Percentiles rank a stretch among this genome's conserved stretches.
Conservation (phyloP, 2,329 filamentous ascomycete genomes). For the Nothopassalora personata region DNA sequence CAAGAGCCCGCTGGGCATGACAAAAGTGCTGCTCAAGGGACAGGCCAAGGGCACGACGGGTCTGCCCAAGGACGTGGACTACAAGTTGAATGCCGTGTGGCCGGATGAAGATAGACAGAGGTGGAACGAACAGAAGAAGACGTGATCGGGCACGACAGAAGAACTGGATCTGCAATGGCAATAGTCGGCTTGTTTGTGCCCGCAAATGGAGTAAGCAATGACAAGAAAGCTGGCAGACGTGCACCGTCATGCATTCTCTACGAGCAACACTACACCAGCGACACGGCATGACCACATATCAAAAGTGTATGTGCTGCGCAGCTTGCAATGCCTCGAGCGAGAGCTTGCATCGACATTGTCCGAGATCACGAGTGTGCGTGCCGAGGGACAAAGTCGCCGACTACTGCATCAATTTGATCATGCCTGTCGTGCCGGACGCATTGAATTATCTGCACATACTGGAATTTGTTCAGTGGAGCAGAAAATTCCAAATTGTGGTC, state of each 20-base stretch:
- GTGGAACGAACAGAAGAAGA: conserved; percentile 2
- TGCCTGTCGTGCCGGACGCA: no score
- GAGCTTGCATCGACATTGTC: not conserved
- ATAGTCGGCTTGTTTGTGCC: no score
- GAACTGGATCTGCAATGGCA: no score
- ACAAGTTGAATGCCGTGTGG: conserved; percentile 9
- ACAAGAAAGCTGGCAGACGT: not conserved
- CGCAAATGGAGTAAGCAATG: not conserved
- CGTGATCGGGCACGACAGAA: no score
- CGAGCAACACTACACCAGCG: not conserved
- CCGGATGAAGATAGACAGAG: conserved; percentile 12
- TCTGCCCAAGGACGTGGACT: conserved; percentile 1
- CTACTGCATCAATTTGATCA: not conserved
- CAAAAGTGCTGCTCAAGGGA: conserved; percentile 9
- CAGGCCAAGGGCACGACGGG: conserved; percentile 9
- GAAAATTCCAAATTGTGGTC: no score
- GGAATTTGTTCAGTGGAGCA: no score
- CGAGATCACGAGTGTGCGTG: not conserved
- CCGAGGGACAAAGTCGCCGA: not conserved
- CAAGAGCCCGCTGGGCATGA: conserved; percentile 7
- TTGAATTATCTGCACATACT: no score
- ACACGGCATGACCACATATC: not conserved
- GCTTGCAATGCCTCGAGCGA: not conserved
- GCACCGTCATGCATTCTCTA: no score
- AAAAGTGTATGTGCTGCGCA: not conserved